Percentiles rank a stretch among this genome's conserved stretches.
phyloP scores from a whole-genome alignment of 2,329 filamentous ascomycete species.

The Parasarocladium wereldwijsianum region DNA sequence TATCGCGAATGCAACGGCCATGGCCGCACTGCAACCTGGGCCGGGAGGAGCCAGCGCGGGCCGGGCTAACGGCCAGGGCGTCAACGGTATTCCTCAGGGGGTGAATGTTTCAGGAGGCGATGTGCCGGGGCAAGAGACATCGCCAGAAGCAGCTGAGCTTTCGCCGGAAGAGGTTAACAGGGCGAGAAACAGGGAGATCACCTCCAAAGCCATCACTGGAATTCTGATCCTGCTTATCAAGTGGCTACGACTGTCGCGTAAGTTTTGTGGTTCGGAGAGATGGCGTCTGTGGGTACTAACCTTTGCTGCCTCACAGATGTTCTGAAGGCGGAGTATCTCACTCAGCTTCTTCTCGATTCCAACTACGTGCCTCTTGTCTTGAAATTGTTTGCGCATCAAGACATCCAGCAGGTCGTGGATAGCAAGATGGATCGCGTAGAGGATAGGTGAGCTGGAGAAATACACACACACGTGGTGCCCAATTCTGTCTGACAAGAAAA shows the following conservation, averaged over 20 bases:
- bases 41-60: constrained; percentile 29
- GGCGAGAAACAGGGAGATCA: constrained; percentile 70
- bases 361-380: constrained; percentile 88
- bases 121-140: constrained; percentile 13
- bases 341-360: constrained; percentile 82
- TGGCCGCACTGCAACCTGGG: constrained; percentile 47
- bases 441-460: constrained; percentile 44
- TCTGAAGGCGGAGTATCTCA: constrained; percentile 90
- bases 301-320: constrained; percentile 48
- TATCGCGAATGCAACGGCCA: constrained; percentile 73
- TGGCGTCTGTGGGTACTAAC: too few species aligned
- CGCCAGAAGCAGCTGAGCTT: constrained; percentile 28
- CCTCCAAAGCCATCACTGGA: constrained; percentile 81
- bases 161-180: constrained; percentile 68
- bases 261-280: too few species aligned
- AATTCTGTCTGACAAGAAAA: constrained; percentile 5
- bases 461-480: neutral
- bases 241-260: constrained; percentile 92
- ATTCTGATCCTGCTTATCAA: constrained; percentile 79
- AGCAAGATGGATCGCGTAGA: constrained; percentile 72
- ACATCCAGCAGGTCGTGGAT: constrained; percentile 80
- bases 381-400: constrained; percentile 88
- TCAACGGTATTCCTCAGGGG: constrained; percentile 22
- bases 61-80: constrained; percentile 21
- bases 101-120: constrained; percentile 14